Percentiles rank a stretch among this genome's conserved stretches.
phyloP scores from a whole-genome alignment of 352 stramenopile genomes.

The Phytophthora sp. region DNA sequence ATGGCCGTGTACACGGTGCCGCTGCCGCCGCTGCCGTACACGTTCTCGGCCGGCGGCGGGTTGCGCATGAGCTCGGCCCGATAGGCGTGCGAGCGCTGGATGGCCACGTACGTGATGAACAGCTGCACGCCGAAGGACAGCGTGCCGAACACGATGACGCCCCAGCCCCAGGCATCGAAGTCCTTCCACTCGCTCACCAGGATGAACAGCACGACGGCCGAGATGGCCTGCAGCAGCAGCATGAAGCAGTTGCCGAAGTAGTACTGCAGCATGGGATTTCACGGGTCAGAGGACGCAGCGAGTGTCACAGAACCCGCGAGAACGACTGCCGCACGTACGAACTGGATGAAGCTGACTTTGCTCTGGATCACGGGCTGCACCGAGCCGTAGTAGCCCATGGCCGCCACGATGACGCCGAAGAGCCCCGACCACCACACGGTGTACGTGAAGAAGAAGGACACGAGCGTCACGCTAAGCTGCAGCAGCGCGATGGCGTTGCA shows the following conservation, averaged over 20 bases:
- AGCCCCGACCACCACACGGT: slow-evolving; percentile 82
- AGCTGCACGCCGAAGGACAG: slow-evolving; percentile 74
- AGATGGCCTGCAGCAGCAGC: slow-evolving; percentile 75
- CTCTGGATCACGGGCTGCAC: slow-evolving; percentile 85
- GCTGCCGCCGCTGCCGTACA: slow-evolving; percentile 54
- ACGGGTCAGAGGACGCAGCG: no score
- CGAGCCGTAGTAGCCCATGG: slow-evolving; percentile 85
- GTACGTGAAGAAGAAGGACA: slow-evolving; percentile 85
- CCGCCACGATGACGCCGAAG: slow-evolving; percentile 78
- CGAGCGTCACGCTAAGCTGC: slow-evolving; percentile 67
- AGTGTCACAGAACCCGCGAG: not conserved
- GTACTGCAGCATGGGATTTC: no score
- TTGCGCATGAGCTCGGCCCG: slow-evolving; percentile 86
- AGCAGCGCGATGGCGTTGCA: slow-evolving; percentile 85
- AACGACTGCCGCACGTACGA: slow-evolving; percentile 48
- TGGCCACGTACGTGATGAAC: slow-evolving; percentile 80
- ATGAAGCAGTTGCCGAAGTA: slow-evolving; percentile 91
- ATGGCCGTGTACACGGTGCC: slow-evolving; percentile 76
- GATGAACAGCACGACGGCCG: slow-evolving; percentile 73
- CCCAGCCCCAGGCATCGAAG: slow-evolving; percentile 77
- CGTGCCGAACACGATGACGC: slow-evolving; percentile 72
- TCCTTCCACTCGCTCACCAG: slow-evolving; percentile 80
- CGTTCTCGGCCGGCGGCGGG: slow-evolving; percentile 75
- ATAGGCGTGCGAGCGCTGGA: slow-evolving; percentile 80
- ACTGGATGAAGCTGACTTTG: slow-evolving; percentile 90